Evolutionary conservation across 2,329 filamentous ascomycete genomes (phyloP).

Genomic region (Fusarium gaditjirri): DNA sequence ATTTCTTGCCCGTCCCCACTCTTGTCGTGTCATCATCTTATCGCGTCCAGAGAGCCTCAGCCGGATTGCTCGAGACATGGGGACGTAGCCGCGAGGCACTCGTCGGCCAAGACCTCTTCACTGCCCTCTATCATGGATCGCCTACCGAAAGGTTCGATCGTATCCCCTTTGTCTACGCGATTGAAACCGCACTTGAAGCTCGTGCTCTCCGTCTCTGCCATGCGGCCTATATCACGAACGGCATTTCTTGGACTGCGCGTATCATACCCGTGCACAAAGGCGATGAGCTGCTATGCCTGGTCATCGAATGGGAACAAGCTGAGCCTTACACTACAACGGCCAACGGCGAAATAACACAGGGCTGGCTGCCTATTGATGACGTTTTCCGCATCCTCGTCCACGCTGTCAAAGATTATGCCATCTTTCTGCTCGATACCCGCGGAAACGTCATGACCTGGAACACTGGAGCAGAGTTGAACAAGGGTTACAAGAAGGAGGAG

Average conservation of each 20-base stretch:
- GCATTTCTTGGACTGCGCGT: conserved; percentile 2
- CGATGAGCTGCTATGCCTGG: background rate
- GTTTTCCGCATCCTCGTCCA: conserved; percentile 5
- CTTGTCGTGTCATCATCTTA: conserved; percentile 1
- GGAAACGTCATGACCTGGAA: conserved; percentile 12
- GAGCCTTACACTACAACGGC: background rate
- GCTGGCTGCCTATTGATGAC: conserved; percentile 6
- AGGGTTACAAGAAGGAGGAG: conserved; percentile 7
- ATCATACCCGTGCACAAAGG: background rate
- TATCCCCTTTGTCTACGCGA: background rate
- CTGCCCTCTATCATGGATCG: background rate
- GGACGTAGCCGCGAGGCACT: background rate
- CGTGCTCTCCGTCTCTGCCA: background rate
- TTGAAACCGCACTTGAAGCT: background rate
- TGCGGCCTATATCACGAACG: background rate
- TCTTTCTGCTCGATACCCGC: conserved; percentile 1
- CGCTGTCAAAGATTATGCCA: conserved; percentile 10
- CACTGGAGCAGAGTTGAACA: conserved; percentile 2
- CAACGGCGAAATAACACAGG: background rate
- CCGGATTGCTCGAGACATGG: background rate
- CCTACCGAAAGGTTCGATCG: conserved; percentile 5
- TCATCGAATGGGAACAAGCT: background rate
- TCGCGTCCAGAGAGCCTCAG: background rate
- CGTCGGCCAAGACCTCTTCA: conserved; percentile 1
- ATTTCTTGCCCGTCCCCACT: conserved; percentile 1